Base-by-base conservation (phyloP, 768 basidiomycete species). In the Boletus reticulatus region DNA sequence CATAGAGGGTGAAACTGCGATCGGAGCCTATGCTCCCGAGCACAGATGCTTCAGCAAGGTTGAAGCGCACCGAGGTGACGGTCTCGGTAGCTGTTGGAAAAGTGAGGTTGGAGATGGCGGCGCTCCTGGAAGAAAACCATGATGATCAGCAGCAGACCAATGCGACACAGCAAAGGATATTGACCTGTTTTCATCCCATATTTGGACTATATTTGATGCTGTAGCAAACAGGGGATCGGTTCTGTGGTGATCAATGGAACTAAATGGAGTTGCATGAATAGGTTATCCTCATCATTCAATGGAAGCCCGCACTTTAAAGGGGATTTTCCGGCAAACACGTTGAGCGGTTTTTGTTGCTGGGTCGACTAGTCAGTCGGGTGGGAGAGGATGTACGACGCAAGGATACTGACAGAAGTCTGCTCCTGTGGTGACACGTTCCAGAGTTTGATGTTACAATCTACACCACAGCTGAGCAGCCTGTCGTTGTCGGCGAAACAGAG, bases 171-270 rank as follows among this genome's bases (percentile, higher is more conserved):
- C 16, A 41, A 42, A 43, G 34, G 41, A 34, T 11, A 61, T 3
- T 16, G 36, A 93, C 91, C 93, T 93, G 37, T 88, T 95, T 72
- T 98, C 94, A 63, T 99, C 97, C 97, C 97, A 99, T 61, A 99
- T 81, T 70, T 98, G 96, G 8, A 99, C 94, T 46, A 83, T 81
- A 62, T 88, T 92, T 0, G 94, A 96, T 3, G 94, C 94, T 0
- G 96, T 95, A 1, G 94, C 96, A 63, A 99, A 99, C 5, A 94
- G 72, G n/a, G 88, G 78, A 55, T 95, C 90, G 36, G 84, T 83
- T 44, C 88, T 82, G 68, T 98, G 97, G 67, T 98, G 97, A 63
- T 98, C 94, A 72, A 99, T 91, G 43, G 89, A 88, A 66, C 94
- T 96, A 63, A 94, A 62, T 8, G 34, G 37, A 52, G 44, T 43